Evolutionary conservation across 495 filamentous ascomycete species (phyloP).

Genomic region (Penicillium riverlandense): DNA sequence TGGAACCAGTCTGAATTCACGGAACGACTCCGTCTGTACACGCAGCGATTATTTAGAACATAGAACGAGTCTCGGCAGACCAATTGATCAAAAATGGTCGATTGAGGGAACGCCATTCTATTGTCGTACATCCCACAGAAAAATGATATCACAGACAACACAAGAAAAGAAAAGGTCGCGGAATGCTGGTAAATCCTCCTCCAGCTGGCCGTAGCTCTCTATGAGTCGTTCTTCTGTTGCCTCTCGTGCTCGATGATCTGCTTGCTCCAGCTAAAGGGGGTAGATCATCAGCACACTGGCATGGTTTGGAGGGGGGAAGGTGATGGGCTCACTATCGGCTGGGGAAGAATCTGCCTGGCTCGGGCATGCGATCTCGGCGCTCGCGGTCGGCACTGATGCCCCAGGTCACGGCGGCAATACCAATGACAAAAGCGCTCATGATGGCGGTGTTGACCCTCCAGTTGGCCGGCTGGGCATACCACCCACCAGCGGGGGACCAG

Average conservation of each 20-base stretch:
- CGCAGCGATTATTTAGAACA: constrained; percentile 39
- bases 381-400: constrained; percentile 81
- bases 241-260: constrained; percentile 86
- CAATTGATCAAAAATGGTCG: constrained; percentile 32
- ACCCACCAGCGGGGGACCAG: constrained; percentile 97
- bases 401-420: constrained; percentile 66
- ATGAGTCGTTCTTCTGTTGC: constrained; percentile 50
- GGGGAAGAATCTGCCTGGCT: constrained; percentile 81
- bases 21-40: constrained; percentile 47
- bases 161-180: constrained; percentile 22
- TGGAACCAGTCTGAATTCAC: constrained; percentile 67
- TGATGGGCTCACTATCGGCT: constrained; percentile 77
- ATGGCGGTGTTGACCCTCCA: constrained; percentile 95
- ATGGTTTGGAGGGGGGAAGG: constrained; percentile 1
- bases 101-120: constrained; percentile 36
- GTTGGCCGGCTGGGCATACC: constrained; percentile 90
- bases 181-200: constrained; percentile 18
- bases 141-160: constrained; percentile 18
- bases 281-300: not conserved
- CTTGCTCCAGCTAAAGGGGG: constrained; percentile 68
- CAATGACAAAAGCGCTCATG: constrained; percentile 62
- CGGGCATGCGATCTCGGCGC: constrained; percentile 74
- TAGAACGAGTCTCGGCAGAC: constrained; percentile 38
- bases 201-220: constrained; percentile 11
- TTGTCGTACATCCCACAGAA: constrained; percentile 37